These are phyloP conservation scores for Steccherinum ochraceum DNA, from an alignment of 768 basidiomycete genomes.

Conservation along the genomic window DNA sequence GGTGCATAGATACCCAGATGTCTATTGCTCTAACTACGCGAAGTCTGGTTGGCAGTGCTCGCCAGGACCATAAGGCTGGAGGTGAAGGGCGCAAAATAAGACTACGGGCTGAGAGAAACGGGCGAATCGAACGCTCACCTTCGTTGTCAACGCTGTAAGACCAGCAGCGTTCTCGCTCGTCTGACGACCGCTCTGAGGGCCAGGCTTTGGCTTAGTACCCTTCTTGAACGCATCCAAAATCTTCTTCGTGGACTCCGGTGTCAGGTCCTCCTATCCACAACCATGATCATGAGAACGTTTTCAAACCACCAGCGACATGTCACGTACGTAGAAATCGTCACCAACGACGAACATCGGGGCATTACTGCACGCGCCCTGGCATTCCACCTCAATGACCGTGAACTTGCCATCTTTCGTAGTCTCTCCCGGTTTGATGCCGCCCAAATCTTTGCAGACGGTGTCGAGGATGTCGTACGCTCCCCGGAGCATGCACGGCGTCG, in stretches of 20 bases:
- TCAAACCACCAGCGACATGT: background rate
- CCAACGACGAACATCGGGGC: conserved; percentile 95
- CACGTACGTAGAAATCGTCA: conserved; percentile 91
- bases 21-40: conserved; percentile 16
- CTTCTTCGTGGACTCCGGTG: conserved; percentile 67
- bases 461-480: conserved; percentile 89
- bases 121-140: conserved; percentile 41
- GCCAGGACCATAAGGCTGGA: conserved; percentile 91
- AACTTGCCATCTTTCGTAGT: conserved; percentile 97
- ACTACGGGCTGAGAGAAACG: background rate
- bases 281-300: too few relatives aligned
- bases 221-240: conserved; percentile 73
- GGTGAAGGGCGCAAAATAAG: background rate
- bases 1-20: too few relatives aligned
- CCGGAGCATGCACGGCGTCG: conserved; percentile 94
- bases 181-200: conserved; percentile 81
- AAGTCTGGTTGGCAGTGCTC: conserved; percentile 87
- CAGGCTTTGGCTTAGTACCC: conserved; percentile 87
- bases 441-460: conserved; percentile 77
- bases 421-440: conserved; percentile 78
- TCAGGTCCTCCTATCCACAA: conserved; percentile 69
- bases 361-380: conserved; percentile 97
- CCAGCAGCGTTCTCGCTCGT: conserved; percentile 95
- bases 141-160: conserved; percentile 69
- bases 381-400: conserved; percentile 97